Base-by-base conservation (phyloP, 2,329 filamentous ascomycete species). In the Fusarium illudens region DNA sequence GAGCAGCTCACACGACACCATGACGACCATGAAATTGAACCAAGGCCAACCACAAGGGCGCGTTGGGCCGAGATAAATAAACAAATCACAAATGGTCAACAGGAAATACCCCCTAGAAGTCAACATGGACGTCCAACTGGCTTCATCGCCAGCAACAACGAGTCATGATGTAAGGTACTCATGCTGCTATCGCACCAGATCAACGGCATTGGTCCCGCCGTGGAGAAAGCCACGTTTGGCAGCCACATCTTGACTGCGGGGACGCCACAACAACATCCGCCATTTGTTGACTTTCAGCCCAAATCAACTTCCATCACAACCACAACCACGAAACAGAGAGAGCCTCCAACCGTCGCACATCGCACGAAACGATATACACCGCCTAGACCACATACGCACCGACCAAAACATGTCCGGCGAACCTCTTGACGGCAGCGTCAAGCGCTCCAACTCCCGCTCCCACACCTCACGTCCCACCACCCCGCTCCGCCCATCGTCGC, bases 401-500 rank as follows among this genome's bases (percentile, higher is more conserved):
- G 3, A 20, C 6, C 20, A 9, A 4, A 60, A 54, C 20, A 76
- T 78, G 75, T 72, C 76, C 4, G 70, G 67, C 53, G 75, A 76
- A 15, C 64, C 66, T 22, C 64, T 73, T 29, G 73, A 75, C 36
- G 58, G 67, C 12, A 63, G 61, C 55, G 67, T 60, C 42, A 78
- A 82, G 61, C 81, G 83, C 8, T 89, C 89, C 22, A 85, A 84
- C 54, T 91, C 89, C 39, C 89, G 88, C 67, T 83, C 87, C 49
- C 86, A 85, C 50, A 85, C 85, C 6, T 93, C 92, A 39, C 90
- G 93, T 65, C 96, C 95, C 20, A 97, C 94, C 3, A 98, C 96
- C 4, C 96, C 96, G 29, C 87, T 99, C 10, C 92, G 95, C 50
- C 92, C 95, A 15, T 93, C 92, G 19, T 97, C 95, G 4, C 91